Evolutionary conservation across 2,329 filamentous ascomycete genomes (phyloP), one percentile per base, ranked within the genome.

Genomic region (Aureobasidium sp.): DNA sequence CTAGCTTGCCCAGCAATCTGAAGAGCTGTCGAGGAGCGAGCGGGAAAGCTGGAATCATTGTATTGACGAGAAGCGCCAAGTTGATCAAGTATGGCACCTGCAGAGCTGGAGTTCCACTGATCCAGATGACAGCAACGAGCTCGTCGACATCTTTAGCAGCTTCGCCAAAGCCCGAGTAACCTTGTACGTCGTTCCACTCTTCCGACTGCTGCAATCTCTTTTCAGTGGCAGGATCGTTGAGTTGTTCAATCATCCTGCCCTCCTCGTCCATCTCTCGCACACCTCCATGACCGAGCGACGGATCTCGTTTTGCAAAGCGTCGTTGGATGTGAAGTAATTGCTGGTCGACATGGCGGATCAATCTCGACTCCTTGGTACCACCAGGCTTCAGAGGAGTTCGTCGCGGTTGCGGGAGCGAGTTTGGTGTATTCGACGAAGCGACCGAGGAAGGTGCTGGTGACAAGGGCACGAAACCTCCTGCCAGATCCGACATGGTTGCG

Each of bases 31-130:
- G 79, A 0, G 89, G 85, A 0, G 83, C 78, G 2, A 88, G 84
- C 0, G 85, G 81, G 71, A 96, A 96, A 8, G 85, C 83, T 4
- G 85, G 78, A 3, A 96, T 80, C 71, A 89, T 91, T 21, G 85
- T 84, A 62, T 84, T 85, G 41, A 91, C 79, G 63, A 91, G 81
- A 57, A 88, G 82, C 1, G 90, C 90, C 51, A 96, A 77, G 61
- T 85, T 88, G 41, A 97, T 83, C 3, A 97, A 78, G 70, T 93
- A 93, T 2, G 91, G 90, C 14, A 93, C 84, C 74, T 97, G 91
- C 9, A 97, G 77, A 59, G 82, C 84, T 21, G 90, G 91, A 27
- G 92, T 96, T 10, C 89, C 90, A 34, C 87, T 90, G 27, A 90
- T 82, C 93, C 93, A 97, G 5, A 96, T 75, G 8, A 95, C 82